Percentiles rank a stretch among this genome's conserved stretches.
These are phyloP conservation scores for Oropetium thomaeum DNA, from an alignment of 176 grass and related monocot species.

Conservation along the genomic window DNA sequence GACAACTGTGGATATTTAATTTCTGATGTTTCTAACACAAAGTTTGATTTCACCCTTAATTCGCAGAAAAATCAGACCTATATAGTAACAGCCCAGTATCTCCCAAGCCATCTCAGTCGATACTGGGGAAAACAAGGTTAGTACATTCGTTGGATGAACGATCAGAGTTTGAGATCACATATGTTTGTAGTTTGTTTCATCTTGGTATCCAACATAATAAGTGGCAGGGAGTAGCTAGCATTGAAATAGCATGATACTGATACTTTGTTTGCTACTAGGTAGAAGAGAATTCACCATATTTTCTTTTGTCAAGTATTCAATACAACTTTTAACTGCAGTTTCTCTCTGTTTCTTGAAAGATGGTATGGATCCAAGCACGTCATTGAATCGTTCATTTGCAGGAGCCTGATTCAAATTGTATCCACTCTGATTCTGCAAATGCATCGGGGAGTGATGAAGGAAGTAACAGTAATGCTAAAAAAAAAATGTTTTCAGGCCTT, in stretches of 20 bases:
- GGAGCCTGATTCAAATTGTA: slow-evolving; percentile 56
- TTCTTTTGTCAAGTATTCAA: background rate
- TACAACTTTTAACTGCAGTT: background rate
- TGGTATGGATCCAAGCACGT: background rate
- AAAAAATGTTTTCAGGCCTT: slow-evolving; percentile 80
- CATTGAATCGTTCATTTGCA: slow-evolving; percentile 50
- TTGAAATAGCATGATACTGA: background rate
- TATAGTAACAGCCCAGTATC: slow-evolving; percentile 68
- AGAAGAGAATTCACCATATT: background rate
- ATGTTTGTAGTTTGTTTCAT: background rate
- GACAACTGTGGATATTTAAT: background rate
- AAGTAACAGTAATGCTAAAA: slow-evolving; percentile 35
- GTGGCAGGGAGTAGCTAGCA: background rate
- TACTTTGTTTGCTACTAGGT: background rate
- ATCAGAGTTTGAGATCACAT: background rate
- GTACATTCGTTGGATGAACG: slow-evolving; percentile 15
- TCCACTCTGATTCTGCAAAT: slow-evolving; percentile 42
- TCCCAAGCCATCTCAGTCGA: slow-evolving; percentile 66
- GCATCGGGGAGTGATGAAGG: slow-evolving; percentile 44
- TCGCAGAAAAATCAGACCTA: slow-evolving; percentile 49
- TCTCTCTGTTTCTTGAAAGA: background rate
- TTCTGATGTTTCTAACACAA: background rate
- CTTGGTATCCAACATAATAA: background rate
- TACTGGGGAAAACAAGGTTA: slow-evolving; percentile 50
- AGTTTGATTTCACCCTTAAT: background rate